phyloP scores from a whole-genome alignment of 176 grass and related monocot species.

The Sorghum bicolor region DNA sequence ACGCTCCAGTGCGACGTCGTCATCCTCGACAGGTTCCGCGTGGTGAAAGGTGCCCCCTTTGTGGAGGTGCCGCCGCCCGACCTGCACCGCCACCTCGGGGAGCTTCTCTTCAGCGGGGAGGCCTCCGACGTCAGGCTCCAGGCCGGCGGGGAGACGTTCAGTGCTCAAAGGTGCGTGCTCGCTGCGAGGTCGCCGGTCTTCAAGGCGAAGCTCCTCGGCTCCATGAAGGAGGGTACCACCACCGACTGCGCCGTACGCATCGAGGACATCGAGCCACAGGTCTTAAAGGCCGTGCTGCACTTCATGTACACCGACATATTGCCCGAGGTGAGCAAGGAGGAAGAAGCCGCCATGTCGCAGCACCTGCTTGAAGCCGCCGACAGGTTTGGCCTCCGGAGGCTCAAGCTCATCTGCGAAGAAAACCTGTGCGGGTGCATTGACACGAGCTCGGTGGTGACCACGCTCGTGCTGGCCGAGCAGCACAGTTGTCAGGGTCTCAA shows the following conservation, averaged over 20 bases:
- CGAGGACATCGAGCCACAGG: not conserved
- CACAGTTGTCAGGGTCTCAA: not conserved
- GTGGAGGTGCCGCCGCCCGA: no score
- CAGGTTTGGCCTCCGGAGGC: not conserved
- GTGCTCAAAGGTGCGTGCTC: constrained; percentile 2
- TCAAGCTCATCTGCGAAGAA: no score
- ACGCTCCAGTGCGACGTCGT: no score
- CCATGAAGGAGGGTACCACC: not conserved
- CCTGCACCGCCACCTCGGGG: no score
- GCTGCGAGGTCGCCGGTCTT: not conserved
- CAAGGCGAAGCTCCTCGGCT: not conserved
- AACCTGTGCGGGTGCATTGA: no score
- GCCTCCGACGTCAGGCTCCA: not conserved
- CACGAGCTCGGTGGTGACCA: not conserved
- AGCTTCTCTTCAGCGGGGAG: not conserved
- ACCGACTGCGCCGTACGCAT: not conserved
- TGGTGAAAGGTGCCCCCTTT: no score
- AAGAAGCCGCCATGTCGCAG: not conserved
- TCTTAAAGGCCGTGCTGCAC: not conserved
- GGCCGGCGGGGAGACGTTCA: not conserved
- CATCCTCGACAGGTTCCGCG: no score
- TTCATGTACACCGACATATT: not conserved
- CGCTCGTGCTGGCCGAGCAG: not conserved
- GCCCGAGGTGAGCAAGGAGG: not conserved
- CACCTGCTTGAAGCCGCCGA: not conserved